Evolutionary conservation across 148 eudicot species (phyloP), one percentile per base, ranked within the genome.

Genomic region (Drosera capensis): DNA sequence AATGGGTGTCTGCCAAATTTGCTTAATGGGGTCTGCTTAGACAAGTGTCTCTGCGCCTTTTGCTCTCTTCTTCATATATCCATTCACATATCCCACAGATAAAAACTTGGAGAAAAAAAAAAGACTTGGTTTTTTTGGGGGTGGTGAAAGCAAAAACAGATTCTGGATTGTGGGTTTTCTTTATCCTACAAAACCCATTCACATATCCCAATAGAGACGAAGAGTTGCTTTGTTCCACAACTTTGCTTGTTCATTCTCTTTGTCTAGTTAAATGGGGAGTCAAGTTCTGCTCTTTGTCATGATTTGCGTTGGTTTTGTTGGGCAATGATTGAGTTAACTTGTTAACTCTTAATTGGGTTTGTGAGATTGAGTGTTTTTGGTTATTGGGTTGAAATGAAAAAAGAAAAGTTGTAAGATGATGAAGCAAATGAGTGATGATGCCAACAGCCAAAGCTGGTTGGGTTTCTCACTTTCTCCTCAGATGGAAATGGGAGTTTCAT

Each of bases 201-300:
- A 77, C 82, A 71, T 77, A 77, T 78, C 93, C 82, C 93, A 52
- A 78, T 78, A 67, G 66, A 36, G 28, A 66, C 56, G 58, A 59
- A 45, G 56, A 52, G 70, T 45, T 55, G 51, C 52, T n/a, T n/a
- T n/a, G n/a, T n/a, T 40, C 55, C 71, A 62, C 61, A 60, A 26
- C 70, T 54, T 57, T 58, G 60, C 55, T 62, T 60, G 49, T 53
- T 72, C 77, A 59, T 67, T 80, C 77, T 45, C 65, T 72, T 70
- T 70, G 76, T 58, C 72, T 71, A 57, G 58, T 65, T 68, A 65
- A 52, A 66, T 59, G 51, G 46, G 37, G 38, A 47, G 57, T 45
- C 49, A 23, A 29, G 62, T 40, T 34, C n/a, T 31, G 50, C 40
- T 50, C 16, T 46, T 14, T 31, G 15, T 52, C 46, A 58, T 58